Base-by-base conservation (phyloP, 495 filamentous ascomycete genomes). In the Talaromyces liani region DNA sequence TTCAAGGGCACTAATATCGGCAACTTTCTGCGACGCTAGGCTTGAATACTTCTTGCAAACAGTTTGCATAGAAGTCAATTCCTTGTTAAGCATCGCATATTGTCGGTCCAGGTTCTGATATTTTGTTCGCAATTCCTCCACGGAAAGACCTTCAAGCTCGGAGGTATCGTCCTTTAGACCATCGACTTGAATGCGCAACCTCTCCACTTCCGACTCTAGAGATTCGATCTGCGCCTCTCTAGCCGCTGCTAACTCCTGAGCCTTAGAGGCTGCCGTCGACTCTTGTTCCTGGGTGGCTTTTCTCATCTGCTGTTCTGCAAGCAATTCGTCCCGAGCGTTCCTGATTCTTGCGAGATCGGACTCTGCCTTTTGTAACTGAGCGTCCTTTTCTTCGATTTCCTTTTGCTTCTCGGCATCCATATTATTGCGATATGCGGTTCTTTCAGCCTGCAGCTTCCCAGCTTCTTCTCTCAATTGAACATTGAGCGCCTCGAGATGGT, bases 401-500 rank as follows among this genome's bases (percentile, higher is more conserved):
- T 73, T 77, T 58, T 91, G 86, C 0, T 85, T 81, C 72, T 98
- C 95, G 27, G 83, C 83, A 60, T 98, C 90, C 8, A 98, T 72
- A 64, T 88, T 84, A 31, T 85, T 82, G 47, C 90, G 89, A 73
- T 89, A 97, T 41, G 87, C 82, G 14, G 91, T 92, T 45, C 94
- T 77, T 74, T 98, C 94, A 2, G 89, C 85, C 62, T 93, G 90
- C 60, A 90, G 77, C 69, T 90, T 94, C 71, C 92, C 86, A 1
- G 89, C 88, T 66, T 94, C 91, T 71, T 96, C 90, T 10, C 88
- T 87, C 29, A 97, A 78, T 66, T 92, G 87, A 54, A 88, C 87
- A 70, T 97, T 96, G 16, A 86, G 88, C 12, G 92, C 92, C 73
- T 98, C 92, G 6, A 97, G 75, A 69, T 96, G 84, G 71, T 98